Conservation (phyloP, 768 basidiomycete species). For the Russula sp. region DNA sequence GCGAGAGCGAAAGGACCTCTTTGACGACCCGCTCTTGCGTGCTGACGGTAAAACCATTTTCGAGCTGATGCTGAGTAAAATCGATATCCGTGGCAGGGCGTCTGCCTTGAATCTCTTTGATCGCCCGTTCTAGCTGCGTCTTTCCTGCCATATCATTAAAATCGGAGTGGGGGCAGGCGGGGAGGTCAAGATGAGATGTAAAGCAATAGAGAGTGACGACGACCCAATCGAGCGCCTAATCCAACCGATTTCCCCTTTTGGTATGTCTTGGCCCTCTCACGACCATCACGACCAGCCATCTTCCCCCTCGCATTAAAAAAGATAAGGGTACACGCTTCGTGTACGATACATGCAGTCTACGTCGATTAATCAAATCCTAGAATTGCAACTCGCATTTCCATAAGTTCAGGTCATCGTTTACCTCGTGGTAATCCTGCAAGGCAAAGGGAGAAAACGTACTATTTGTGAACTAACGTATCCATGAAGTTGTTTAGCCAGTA, state of each 20-base stretch:
- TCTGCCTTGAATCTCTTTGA: slow-evolving; percentile 52
- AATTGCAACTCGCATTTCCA: no score
- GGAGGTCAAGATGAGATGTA: background rate
- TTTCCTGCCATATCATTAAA: slow-evolving; percentile 18
- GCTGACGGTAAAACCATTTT: slow-evolving; percentile 85
- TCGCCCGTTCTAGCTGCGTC: slow-evolving; percentile 57
- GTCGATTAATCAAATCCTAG: no score
- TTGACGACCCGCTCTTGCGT: slow-evolving; percentile 96
- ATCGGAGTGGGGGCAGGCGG: background rate
- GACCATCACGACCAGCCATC: no score
- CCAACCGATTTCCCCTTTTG: background rate
- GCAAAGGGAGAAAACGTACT: no score
- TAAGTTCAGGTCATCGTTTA: no score
- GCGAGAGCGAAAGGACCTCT: slow-evolving; percentile 51
- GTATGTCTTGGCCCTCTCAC: background rate
- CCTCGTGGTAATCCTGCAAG: no score
- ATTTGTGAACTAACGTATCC: no score
- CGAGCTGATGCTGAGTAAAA: slow-evolving; percentile 87
- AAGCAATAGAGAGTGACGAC: background rate
- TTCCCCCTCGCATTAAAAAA: background rate
- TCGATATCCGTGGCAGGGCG: slow-evolving; percentile 59
- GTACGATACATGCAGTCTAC: no score
- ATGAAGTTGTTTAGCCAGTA: no score
- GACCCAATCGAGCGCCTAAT: background rate
- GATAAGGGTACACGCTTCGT: no score